Evolutionary conservation across 805 yeast genomes (phyloP), one percentile per base, ranked within the genome.

Genomic region (Nakazawaea wickerhamii): DNA sequence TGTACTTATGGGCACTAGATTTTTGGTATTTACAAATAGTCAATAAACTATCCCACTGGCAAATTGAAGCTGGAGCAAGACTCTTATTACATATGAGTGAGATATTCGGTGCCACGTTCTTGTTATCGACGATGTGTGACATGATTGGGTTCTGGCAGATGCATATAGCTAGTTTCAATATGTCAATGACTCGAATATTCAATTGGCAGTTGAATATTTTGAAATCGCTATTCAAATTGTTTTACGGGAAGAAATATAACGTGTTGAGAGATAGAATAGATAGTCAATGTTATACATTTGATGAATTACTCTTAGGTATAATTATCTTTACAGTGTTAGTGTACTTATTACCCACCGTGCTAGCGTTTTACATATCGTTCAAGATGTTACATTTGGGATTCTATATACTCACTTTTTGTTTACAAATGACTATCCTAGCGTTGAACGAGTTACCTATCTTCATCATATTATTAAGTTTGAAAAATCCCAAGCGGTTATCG

Each of bases 171-270:
- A 71, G 88, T 45, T 87, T 91, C 55, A 88, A 88, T 55, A 73
- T 76, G 51, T 81, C 93, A 6, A 76, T 91, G 13, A 81, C 95
- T 4, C 79, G 84, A 50, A 70, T 93, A 6, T 91, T 84, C 61
- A 73, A 75, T 46, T 81, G 88, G 73, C 95, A 87, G 53, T 59
- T 84, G 17, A 72, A 72, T 30, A 73, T 81, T 6, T 60, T 93
- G 46, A 66, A 68, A 39, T 86, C 96, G 10, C 67, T 93, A 43
- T 85, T 86, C 61, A 81, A 88, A 49, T 66, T 95, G 33, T 91
- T 93, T 53, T 73, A 91, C 43, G 99, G 99, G 1, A 84, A 84
- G 60, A 89, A 90, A 60, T 82, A 79, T 51, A 93, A 93, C 55
- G 79, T 83, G 3, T 64, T 93, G 53, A 74, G 98, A 50, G 71